These are phyloP conservation scores for Colletotrichum gloeosporioides DNA, from an alignment of 2,329 filamentous ascomycete species.

Conservation along the genomic window DNA sequence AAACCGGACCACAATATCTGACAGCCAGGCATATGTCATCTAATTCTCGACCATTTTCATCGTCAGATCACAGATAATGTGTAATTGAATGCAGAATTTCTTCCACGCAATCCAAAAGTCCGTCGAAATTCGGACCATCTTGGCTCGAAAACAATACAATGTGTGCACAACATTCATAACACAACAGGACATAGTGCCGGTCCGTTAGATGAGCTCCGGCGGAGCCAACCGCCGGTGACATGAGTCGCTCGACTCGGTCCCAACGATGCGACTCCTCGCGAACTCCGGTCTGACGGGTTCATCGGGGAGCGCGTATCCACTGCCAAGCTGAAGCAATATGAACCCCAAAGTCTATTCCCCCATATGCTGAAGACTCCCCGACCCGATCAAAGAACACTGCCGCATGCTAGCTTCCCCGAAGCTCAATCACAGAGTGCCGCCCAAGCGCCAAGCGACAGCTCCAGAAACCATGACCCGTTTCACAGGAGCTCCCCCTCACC, in stretches of 20 bases:
- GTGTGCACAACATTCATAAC: neutral
- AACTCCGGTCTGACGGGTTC: neutral
- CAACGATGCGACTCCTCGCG: neutral
- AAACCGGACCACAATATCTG: neutral
- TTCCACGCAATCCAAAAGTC: neutral
- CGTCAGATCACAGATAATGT: neutral
- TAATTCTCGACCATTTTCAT: neutral
- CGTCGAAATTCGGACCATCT: neutral
- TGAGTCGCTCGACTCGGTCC: neutral
- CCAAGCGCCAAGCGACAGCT: neutral
- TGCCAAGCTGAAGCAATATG: neutral
- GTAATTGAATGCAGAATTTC: neutral
- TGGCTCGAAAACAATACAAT: neutral
- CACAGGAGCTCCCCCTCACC: neutral
- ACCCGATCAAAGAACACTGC: neutral
- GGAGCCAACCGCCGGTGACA: neutral
- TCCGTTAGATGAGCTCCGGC: neutral
- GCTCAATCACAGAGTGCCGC: neutral
- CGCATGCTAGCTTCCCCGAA: neutral
- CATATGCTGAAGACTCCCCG: neutral
- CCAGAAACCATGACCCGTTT: neutral
- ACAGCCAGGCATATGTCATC: neutral
- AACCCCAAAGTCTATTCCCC: neutral
- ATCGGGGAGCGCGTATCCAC: neutral
- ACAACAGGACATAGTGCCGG: neutral